Evolutionary conservation across 108 stramenopile species (phyloP).

Genomic region (Chaetoceros muelleri): DNA sequence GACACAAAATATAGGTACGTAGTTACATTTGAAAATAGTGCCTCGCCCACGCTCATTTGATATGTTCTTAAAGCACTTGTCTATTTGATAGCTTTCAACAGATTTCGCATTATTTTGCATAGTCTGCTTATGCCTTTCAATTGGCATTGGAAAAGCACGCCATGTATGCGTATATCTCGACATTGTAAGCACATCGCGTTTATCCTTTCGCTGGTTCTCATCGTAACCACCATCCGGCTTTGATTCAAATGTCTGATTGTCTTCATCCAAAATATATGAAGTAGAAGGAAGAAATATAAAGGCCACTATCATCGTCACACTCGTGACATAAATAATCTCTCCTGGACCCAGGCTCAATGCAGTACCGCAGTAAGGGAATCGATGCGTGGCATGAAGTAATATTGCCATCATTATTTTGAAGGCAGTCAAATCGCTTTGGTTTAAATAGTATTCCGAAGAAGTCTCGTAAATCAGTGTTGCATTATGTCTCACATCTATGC

Average conservation of each 20-base stretch:
- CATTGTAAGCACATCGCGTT: constrained; percentile 46
- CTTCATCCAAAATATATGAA: constrained; percentile 18
- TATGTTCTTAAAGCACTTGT: background rate
- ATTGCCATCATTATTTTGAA: too few relatives aligned
- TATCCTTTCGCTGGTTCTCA: constrained; percentile 49
- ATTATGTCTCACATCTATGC: constrained; percentile 2
- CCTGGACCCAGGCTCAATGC: constrained; percentile 56
- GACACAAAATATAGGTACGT: constrained; percentile 78
- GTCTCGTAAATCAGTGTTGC: too few relatives aligned
- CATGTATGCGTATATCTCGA: constrained; percentile 43
- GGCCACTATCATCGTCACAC: constrained; percentile 49
- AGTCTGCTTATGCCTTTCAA: constrained; percentile 6
- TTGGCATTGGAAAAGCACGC: constrained; percentile 68
- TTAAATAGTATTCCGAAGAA: too few relatives aligned
- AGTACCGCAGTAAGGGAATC: constrained; percentile 50
- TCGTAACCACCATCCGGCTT: constrained; percentile 15
- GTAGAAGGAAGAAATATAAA: constrained; percentile 69
- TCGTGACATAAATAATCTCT: constrained; percentile 55
- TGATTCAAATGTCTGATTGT: constrained; percentile 21
- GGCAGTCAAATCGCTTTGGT: constrained; percentile 12
- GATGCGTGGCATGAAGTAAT: constrained; percentile 16
- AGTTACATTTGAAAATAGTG: constrained; percentile 31
- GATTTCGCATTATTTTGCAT: background rate
- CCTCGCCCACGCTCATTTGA: constrained; percentile 13
- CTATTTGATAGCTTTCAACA: background rate